Conservation (phyloP, 108 stramenopile genomes). For the Cyclotella cryptica region DNA sequence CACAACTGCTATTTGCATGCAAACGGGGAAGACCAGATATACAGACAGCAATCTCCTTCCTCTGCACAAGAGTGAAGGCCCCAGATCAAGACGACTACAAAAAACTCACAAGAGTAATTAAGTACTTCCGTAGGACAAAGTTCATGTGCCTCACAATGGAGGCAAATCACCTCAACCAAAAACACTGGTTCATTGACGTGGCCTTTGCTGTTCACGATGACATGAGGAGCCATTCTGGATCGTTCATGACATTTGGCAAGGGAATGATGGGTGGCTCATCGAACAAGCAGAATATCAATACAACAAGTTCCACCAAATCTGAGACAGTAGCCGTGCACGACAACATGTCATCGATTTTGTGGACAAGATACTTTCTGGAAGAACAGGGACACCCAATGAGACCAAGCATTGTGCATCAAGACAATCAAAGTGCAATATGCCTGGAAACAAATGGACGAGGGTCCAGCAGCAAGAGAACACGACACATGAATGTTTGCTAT, state of each 20-base stretch:
- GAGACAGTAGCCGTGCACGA: too few relatives aligned
- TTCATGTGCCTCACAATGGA: neutral
- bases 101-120: neutral
- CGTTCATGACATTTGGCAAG: neutral
- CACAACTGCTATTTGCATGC: too few relatives aligned
- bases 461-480: too few relatives aligned
- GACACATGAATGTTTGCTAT: too few relatives aligned
- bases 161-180: neutral
- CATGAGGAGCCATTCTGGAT: neutral
- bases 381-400: too few relatives aligned
- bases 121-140: neutral
- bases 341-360: neutral
- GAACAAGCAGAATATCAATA: too few relatives aligned
- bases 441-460: too few relatives aligned
- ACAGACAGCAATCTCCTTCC: neutral
- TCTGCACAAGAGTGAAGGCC: neutral
- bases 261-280: neutral
- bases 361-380: neutral
- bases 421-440: too few relatives aligned
- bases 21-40: too few relatives aligned
- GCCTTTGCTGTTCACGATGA: neutral
- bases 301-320: too few relatives aligned
- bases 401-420: too few relatives aligned
- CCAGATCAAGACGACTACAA: neutral
- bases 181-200: neutral